phyloP scores from a whole-genome alignment of 1,284 basidiomycete genomes.

The Cutaneotrichosporon sp. region DNA sequence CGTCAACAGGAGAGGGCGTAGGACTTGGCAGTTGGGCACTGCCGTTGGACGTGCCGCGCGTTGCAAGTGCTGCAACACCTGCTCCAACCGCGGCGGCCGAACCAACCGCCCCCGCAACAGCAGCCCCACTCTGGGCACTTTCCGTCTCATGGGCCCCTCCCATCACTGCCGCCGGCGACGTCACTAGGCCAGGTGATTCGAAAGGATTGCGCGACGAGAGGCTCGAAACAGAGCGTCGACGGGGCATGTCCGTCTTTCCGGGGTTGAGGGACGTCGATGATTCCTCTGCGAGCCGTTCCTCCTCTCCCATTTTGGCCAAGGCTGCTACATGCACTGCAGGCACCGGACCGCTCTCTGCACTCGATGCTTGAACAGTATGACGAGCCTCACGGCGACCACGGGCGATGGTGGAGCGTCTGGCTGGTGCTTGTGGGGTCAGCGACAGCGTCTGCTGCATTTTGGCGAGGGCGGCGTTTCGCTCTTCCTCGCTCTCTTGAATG shows the following conservation, averaged over 20 bases:
- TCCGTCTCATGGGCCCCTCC: background rate
- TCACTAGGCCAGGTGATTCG: constrained; percentile 27
- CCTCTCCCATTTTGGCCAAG: constrained; percentile 4
- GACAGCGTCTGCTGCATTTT: constrained; percentile 51
- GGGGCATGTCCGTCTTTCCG: constrained; percentile 5
- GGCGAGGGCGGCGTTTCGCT: constrained; percentile 51
- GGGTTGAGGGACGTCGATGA: background rate
- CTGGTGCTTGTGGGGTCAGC: constrained; percentile 27
- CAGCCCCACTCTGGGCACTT: background rate
- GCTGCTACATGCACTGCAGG: constrained; percentile 8
- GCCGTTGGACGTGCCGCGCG: background rate
- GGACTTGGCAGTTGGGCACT: background rate
- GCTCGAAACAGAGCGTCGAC: constrained; percentile 29
- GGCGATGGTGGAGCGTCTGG: constrained; percentile 45
- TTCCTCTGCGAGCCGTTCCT: constrained; percentile 10
- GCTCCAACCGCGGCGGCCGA: background rate
- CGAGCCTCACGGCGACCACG: constrained; percentile 51
- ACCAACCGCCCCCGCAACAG: background rate
- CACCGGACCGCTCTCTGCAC: constrained; percentile 4
- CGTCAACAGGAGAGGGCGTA: no score
- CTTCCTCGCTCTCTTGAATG: constrained; percentile 49
- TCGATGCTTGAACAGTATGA: constrained; percentile 45
- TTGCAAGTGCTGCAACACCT: background rate
- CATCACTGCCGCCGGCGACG: no score
- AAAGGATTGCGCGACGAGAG: constrained; percentile 41